phyloP scores from a whole-genome alignment of 495 filamentous ascomycete genomes.

The Penicillium robsamsonii region DNA sequence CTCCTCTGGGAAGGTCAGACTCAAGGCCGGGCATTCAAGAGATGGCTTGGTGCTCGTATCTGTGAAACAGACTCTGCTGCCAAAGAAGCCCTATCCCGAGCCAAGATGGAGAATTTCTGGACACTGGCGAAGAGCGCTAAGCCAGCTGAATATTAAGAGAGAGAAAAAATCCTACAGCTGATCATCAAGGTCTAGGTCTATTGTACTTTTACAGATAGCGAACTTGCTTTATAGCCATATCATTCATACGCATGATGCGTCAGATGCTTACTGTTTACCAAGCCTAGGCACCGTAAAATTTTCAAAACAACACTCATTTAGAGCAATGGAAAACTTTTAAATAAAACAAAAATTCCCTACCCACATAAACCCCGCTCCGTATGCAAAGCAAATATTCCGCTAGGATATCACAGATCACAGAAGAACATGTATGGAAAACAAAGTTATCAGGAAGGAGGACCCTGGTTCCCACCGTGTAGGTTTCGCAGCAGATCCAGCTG shows the following conservation, averaged over 20 bases:
- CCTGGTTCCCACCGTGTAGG: slow-evolving; percentile 39
- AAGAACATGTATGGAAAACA: slow-evolving; percentile 13
- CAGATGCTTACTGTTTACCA: slow-evolving; percentile 19
- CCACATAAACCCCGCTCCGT: slow-evolving; percentile 20
- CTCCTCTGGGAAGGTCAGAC: slow-evolving; percentile 86
- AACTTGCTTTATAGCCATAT: slow-evolving; percentile 12
- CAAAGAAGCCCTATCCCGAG: slow-evolving; percentile 70
- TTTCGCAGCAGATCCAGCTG: slow-evolving; percentile 47
- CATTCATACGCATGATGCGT: slow-evolving; percentile 12
- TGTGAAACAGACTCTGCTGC: slow-evolving; percentile 89
- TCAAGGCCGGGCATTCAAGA: slow-evolving; percentile 73
- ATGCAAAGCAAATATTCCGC: slow-evolving; percentile 37
- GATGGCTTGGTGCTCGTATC: slow-evolving; percentile 73
- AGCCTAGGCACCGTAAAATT: slow-evolving; percentile 4
- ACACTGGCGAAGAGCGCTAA: slow-evolving; percentile 76
- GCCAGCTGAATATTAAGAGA: slow-evolving; percentile 32
- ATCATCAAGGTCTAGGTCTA: neutral
- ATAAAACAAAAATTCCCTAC: slow-evolving; percentile 4
- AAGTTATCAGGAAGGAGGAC: slow-evolving; percentile 33
- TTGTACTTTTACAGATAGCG: slow-evolving; percentile 12
- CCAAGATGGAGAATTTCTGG: slow-evolving; percentile 96
- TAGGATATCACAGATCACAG: slow-evolving; percentile 14
- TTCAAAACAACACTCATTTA: neutral
- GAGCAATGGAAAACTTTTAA: slow-evolving; percentile 16
- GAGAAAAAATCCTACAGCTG: neutral